Evolutionary conservation across 805 yeast species (phyloP).

Genomic region (Pichia membranifaciens): DNA sequence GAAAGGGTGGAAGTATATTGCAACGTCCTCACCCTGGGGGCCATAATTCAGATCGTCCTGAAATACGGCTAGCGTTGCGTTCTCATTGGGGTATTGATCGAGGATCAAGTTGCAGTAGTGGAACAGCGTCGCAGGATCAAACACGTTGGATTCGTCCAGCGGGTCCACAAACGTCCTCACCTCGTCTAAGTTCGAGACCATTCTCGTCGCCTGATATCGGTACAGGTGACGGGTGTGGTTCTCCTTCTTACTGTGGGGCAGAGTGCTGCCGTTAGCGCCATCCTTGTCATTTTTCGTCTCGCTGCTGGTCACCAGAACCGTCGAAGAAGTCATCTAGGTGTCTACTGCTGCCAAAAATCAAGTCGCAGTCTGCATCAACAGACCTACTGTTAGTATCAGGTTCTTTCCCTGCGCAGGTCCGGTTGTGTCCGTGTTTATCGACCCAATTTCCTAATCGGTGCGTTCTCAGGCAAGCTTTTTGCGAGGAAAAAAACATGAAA

Average conservation of each 20-base stretch:
- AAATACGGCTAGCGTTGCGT: conserved; percentile 20
- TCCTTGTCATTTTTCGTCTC: not conserved
- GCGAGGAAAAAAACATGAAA: too few relatives aligned
- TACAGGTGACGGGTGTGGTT: not conserved
- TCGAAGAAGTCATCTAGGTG: too few relatives aligned
- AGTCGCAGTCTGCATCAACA: too few relatives aligned
- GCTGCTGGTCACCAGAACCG: too few relatives aligned
- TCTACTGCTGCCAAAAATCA: too few relatives aligned
- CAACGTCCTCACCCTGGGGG: conserved; percentile 19
- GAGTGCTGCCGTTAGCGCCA: not conserved
- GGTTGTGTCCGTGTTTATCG: too few relatives aligned
- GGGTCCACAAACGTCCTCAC: not conserved
- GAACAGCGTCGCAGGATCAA: conserved; percentile 24
- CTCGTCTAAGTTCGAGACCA: not conserved
- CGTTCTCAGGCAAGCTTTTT: too few relatives aligned
- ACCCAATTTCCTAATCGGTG: too few relatives aligned
- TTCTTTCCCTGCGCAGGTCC: too few relatives aligned
- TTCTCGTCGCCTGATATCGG: not conserved
- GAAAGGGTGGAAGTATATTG: conserved; percentile 29
- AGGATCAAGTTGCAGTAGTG: conserved; percentile 26
- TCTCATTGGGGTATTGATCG: conserved; percentile 20
- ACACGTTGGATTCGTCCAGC: not conserved
- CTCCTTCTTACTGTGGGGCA: too few relatives aligned
- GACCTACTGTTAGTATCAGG: too few relatives aligned
- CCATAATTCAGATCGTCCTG: conserved; percentile 22